Evolutionary conservation across 306 rosid genomes (phyloP), one percentile per base, ranked within the genome.

Genomic region (Rubus parviflorus): DNA sequence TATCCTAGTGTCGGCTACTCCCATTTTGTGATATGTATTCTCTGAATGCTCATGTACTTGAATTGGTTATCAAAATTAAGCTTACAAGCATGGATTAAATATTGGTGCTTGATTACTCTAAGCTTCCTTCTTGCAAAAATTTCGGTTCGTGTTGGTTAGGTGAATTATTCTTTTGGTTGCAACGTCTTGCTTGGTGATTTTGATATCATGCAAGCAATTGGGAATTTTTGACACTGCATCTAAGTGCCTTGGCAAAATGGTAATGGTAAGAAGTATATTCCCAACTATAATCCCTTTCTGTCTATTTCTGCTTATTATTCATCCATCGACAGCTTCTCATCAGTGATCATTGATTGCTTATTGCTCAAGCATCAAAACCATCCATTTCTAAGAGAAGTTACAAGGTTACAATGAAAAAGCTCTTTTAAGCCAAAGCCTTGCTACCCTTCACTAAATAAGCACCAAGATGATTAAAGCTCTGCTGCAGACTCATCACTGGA

Each of bases 391-490:
- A 25, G 10, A 57, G 46, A 56, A 42, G 67, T n/a, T 20, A 47
- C 60, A 30, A 17, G 52, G 30, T 61, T 75, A 75, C 61, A 63
- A 16, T 20, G 69, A 40, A 43, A 56, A 46, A 4, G 37, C 47
- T 49, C 66, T 43, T 30, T 57, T 15, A 40, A 49, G 66, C 74
- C 49, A 42, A 74, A 56, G 7, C 46, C 58, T 66, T 30, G 35
- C 35, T 20, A 60, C 42, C 30, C 67, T 30, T 53, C 7, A 56
- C 49, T 53, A 12, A 20, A 17, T 48, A 4, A 25, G 9, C 15
- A 45, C 43, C 14, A 20, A 77, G 77, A 6, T 43, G 25, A 76
- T 83, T 52, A 88, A 82, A 87, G 90, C 77, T 88, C 93, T 14
- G 81, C 82, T 19, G 78, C 16, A 75, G 79, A 73, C 72, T 85